Base-by-base conservation (phyloP, 352 stramenopile species). In the Hyaloperonospora arabidopsidis region DNA sequence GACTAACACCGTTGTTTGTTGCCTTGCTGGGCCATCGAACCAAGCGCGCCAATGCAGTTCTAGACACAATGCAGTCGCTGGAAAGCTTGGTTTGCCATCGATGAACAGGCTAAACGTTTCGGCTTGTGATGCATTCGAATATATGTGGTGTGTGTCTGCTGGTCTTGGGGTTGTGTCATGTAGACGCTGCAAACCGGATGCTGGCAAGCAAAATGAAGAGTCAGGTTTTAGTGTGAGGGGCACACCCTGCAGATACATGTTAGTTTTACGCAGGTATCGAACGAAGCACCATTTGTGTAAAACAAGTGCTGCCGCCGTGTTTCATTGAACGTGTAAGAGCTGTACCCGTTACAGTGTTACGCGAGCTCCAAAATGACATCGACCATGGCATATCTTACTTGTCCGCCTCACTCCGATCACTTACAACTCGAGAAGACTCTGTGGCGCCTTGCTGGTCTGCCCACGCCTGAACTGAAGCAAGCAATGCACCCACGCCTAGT, bases 381-480 rank as follows among this genome's bases (percentile, higher is more conserved):
- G 15, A 46, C 40, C 5, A 8, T 14, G 28, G n/a, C 13, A 36
- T 8, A 45, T 36, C 21, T 56, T 63, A 66, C 44, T 65, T 57
- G 49, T 40, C 52, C 12, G 41, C 12, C 25, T 61, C 51, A 45
- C 14, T 55, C 43, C 59, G 39, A 40, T 64, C 54, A 41, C 36
- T 56, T 5, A 51, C 17, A n/a, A 25, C 35, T 14, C 3, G 25
- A 3, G 25, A 29, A 29, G 60, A 44, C 76, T 83, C 83, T 43
- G 49, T 25, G 8, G 63, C 59, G 57, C 76, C 62, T 56, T 85
- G 76, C 25, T 82, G 70, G 50, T 88, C 69, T 23, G 72, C 80
- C 80, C 80, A 90, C 58, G 78, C 74, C 52, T 90, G 79, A 35
- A 93, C 85, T 23, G 78, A 78, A 7, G 76, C 79, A 18, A 93